Percentiles rank a stretch among this genome's conserved stretches.
phyloP scores from a whole-genome alignment of 192 early-diverging fungal species.

The Mortierella claussenii region DNA sequence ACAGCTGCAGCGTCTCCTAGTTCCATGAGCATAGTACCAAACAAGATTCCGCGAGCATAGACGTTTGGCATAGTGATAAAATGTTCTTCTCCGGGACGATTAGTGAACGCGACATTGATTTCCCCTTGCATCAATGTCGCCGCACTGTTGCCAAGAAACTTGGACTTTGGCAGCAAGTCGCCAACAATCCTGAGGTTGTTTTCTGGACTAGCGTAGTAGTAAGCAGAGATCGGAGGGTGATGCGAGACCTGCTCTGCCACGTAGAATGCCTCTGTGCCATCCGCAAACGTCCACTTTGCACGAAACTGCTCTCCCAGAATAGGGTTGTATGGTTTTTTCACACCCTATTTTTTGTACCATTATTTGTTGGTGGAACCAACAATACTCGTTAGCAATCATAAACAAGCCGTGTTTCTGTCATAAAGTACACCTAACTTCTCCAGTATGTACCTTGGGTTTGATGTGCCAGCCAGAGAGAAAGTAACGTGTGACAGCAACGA shows the following conservation, averaged over 20 bases:
- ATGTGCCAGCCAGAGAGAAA: constrained; percentile 95
- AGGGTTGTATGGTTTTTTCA: constrained; percentile 97
- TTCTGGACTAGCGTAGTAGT: constrained; percentile 85
- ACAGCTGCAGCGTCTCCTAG: constrained; percentile 84
- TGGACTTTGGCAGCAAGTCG: constrained; percentile 85
- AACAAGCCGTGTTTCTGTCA: background rate
- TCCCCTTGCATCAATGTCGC: constrained; percentile 88
- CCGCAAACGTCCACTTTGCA: constrained; percentile 79
- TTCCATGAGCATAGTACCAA: constrained; percentile 95
- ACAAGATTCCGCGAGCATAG: constrained; percentile 92
- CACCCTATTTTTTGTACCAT: constrained; percentile 73
- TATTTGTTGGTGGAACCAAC: background rate
- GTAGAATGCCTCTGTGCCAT: constrained; percentile 79
- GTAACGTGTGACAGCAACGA: constrained; percentile 86
- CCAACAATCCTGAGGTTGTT: constrained; percentile 82
- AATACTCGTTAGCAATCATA: background rate
- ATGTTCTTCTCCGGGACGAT: constrained; percentile 80
- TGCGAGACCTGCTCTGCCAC: constrained; percentile 94
- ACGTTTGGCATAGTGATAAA: constrained; percentile 90
- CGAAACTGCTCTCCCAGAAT: constrained; percentile 92
- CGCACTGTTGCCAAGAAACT: constrained; percentile 92
- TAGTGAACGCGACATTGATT: constrained; percentile 67
- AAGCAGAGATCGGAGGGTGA: constrained; percentile 91
- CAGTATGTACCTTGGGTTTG: constrained; percentile 79
- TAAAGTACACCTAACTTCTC: no score